Conservation (phyloP, 208 protist species). For the Wallacemonas sp. region DNA sequence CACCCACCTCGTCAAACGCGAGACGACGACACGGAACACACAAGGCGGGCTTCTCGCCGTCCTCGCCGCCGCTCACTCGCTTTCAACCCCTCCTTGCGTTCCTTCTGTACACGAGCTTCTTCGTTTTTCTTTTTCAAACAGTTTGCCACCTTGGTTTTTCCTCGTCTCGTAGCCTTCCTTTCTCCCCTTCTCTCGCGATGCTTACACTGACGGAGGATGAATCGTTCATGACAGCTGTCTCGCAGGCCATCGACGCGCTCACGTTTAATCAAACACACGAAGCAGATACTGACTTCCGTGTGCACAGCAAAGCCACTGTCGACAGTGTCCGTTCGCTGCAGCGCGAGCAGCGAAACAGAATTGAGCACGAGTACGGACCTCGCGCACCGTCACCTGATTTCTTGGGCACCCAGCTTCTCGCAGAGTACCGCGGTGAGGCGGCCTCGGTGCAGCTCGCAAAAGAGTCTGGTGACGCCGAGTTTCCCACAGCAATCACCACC, state of each 20-base stretch:
- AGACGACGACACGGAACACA: too few species aligned
- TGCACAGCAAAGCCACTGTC: slow-evolving; percentile 57
- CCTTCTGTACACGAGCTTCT: neutral
- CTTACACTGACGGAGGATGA: slow-evolving; percentile 18
- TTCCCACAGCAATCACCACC: slow-evolving; percentile 24
- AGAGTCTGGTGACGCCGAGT: slow-evolving; percentile 33
- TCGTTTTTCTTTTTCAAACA: slow-evolving; percentile 10
- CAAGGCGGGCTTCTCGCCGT: too few species aligned
- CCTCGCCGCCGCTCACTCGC: too few species aligned
- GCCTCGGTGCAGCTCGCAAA: slow-evolving; percentile 53
- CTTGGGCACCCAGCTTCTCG: slow-evolving; percentile 60
- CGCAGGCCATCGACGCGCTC: slow-evolving; percentile 62
- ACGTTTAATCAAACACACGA: slow-evolving; percentile 76
- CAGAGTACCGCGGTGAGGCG: slow-evolving; percentile 72
- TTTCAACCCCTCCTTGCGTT: neutral
- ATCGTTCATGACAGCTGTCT: slow-evolving; percentile 24
- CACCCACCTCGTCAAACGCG: too few species aligned
- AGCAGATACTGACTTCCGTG: slow-evolving; percentile 73
- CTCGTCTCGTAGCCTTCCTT: neutral
- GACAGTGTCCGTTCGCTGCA: slow-evolving; percentile 70
- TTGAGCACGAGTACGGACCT: slow-evolving; percentile 69
- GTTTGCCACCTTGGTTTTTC: too few species aligned
- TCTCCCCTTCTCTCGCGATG: neutral
- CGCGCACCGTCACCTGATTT: slow-evolving; percentile 45
- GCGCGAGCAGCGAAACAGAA: slow-evolving; percentile 70